Base-by-base conservation (phyloP, 1,139 yeast genomes). In the Geotrichum aggregatum region DNA sequence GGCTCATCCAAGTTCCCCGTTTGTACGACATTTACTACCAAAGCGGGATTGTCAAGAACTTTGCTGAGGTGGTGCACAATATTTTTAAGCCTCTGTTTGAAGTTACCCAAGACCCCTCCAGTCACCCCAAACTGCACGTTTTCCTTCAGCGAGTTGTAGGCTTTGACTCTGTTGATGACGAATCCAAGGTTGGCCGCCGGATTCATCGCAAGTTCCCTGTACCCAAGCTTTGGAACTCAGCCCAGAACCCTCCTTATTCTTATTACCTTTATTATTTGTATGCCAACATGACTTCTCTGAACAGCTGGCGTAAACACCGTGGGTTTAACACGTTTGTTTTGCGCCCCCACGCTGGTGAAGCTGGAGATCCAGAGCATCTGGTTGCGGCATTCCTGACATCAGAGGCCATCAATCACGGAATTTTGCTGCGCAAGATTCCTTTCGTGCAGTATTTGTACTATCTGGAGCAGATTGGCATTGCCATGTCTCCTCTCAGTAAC, bases 281-380 rank as follows among this genome's bases (percentile, higher is more conserved):
- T 66, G 84, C 97, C 41, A 91, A 91, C 68, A 71, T 92, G 70
- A 81, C 95, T 1, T 79, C 95, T 3, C 77, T 94, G 68, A 94
- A 94, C 67, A 81, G 83, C 58, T 83, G 92, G 79, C 80, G 99
- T 70, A 71, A 76, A 41, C 76, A 73, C 56, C 76, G 89, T 52
- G 84, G 87, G 0, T 86, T 79, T 70, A 91, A 87, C 66, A 91
- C 98, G 0, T 84, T 94, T 70, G 95, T 88, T 18, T 74, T 94
- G 61, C 80, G 98, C 63, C 99, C 99, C 1, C 99, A 94, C 68
- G 87, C 96, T 63, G 99, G 99, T 59, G 99, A 94, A 70, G 99
- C 98, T 4, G 99, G 99, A 52, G 98, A 94, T 64, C 97, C 98
- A 1, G 98, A 91, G 63, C 98, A 94, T 71, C 76, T 94, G 66